A percentile compares a stretch with the other conserved stretches of the same genome.
Evolutionary conservation across 2,329 filamentous ascomycete genomes (phyloP).

Genomic region (Aspergillus quadrilineatus): DNA sequence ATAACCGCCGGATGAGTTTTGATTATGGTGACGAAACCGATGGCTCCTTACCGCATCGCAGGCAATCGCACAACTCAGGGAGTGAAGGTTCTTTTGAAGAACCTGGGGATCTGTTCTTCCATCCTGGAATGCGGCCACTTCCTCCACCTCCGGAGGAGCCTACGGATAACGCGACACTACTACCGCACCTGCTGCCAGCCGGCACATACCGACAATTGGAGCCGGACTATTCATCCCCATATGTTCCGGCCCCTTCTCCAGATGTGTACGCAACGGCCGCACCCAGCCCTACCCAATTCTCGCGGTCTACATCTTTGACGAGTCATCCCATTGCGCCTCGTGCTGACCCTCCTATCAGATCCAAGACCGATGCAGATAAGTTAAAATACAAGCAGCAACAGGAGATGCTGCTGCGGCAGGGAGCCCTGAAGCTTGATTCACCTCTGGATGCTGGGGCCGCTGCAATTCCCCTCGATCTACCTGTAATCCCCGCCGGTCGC

Average conservation of each 20-base stretch:
- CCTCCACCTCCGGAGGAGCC: conserved; percentile 63
- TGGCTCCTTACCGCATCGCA: conserved; percentile 56
- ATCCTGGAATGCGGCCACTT: conserved; percentile 72
- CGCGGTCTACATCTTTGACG: conserved; percentile 77
- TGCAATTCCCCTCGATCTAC: conserved; percentile 72
- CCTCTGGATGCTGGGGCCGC: conserved; percentile 43
- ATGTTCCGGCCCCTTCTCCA: conserved; percentile 41
- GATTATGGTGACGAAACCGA: conserved; percentile 90
- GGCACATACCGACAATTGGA: conserved; percentile 59
- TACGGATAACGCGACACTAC: conserved; percentile 45
- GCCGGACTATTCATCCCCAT: conserved; percentile 40
- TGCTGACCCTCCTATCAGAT: conserved; percentile 78
- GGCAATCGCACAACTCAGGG: conserved; percentile 44
- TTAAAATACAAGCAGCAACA: conserved; percentile 55
- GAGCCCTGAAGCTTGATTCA: conserved; percentile 48
- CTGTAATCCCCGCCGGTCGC: conserved; percentile 74
- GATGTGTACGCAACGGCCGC: conserved; percentile 53
- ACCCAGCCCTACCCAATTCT: conserved; percentile 52
- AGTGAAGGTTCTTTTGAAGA: conserved; percentile 72
- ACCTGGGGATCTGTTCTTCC: conserved; percentile 89
- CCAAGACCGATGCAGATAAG: conserved; percentile 87
- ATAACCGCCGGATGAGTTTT: conserved; percentile 72
- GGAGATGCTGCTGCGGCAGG: conserved; percentile 47
- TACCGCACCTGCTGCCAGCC: conserved; percentile 52
- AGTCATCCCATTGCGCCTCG: conserved; percentile 78